Conservation (phyloP, 78 protist species). For the Parvularia atlantis region DNA sequence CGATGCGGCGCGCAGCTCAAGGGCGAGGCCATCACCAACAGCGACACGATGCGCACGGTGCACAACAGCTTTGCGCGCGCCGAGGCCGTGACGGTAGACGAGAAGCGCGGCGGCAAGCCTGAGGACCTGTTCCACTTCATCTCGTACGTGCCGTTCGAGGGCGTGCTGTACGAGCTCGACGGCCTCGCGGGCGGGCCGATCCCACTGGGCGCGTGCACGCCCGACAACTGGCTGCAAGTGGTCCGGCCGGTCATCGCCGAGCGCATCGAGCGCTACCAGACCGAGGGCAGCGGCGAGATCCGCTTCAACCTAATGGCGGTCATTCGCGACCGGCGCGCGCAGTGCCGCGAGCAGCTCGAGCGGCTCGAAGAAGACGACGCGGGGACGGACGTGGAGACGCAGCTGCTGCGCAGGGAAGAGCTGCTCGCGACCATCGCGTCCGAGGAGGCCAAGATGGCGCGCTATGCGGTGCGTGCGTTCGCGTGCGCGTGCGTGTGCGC, state of each 20-base stretch:
- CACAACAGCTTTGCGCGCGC: constrained; percentile 78
- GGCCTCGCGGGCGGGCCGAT: constrained; percentile 89
- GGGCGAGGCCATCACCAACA: constrained; percentile 74
- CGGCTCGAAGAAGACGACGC: background rate
- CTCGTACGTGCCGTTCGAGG: constrained; percentile 73
- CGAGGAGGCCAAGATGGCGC: background rate
- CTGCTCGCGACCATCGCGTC: background rate
- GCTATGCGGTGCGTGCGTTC: background rate
- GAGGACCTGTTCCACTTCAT: constrained; percentile 89
- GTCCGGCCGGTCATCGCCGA: constrained; percentile 43
- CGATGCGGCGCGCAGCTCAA: background rate
- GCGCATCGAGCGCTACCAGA: constrained; percentile 56
- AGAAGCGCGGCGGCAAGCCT: constrained; percentile 28
- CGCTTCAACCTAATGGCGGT: constrained; percentile 79
- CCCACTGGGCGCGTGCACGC: constrained; percentile 31
- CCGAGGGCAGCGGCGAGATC: constrained; percentile 56
- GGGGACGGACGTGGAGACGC: background rate
- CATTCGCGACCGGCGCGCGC: constrained; percentile 29
- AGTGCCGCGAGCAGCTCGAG: background rate
- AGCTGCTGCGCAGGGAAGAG: background rate
- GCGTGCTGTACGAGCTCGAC: constrained; percentile 87
- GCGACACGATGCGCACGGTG: constrained; percentile 50
- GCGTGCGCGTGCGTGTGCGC: background rate
- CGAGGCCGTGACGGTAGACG: constrained; percentile 45
- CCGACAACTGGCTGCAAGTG: constrained; percentile 25